Evolutionary conservation across 1,284 basidiomycete species (phyloP).

Genomic region (Cryptococcus sp.): DNA sequence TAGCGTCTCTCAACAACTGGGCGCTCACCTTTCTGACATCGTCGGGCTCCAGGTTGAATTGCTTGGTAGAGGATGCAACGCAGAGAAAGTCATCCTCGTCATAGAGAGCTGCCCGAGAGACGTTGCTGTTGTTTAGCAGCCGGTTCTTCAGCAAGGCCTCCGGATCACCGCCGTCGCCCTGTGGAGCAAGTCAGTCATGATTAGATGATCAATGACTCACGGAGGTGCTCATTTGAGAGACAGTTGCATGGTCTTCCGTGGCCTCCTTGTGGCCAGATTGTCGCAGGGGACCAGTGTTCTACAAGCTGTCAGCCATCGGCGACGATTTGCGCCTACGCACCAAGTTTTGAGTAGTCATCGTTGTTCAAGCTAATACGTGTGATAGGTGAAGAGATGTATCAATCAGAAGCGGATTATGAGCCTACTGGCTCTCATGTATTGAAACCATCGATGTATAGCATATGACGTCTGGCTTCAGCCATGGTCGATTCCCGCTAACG

Average conservation of each 20-base stretch:
- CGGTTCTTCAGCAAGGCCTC: constrained; percentile 27
- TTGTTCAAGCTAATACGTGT: constrained; percentile 15
- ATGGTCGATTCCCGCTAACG: too few species aligned
- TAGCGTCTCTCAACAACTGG: background rate
- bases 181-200: background rate
- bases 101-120: constrained; percentile 30
- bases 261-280: constrained; percentile 36
- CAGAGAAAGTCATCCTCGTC: constrained; percentile 32
- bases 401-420: too few species aligned
- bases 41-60: constrained; percentile 29
- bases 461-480: too few species aligned
- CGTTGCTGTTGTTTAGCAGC: constrained; percentile 24
- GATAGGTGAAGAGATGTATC: too few species aligned
- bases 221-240: constrained; percentile 18
- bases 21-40: constrained; percentile 31
- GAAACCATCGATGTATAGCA: too few species aligned
- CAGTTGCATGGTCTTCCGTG: constrained; percentile 29
- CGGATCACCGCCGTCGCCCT: constrained; percentile 31
- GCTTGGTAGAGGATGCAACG: constrained; percentile 26
- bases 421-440: background rate
- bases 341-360: constrained; percentile 33
- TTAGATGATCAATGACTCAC: constrained; percentile 6
- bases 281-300: constrained; percentile 27
- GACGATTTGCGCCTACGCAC: constrained; percentile 8
- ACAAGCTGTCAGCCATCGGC: background rate